Evolutionary conservation across 768 basidiomycete species (phyloP), one percentile per base, ranked within the genome.

Genomic region (Pleurotus cornucopiae): DNA sequence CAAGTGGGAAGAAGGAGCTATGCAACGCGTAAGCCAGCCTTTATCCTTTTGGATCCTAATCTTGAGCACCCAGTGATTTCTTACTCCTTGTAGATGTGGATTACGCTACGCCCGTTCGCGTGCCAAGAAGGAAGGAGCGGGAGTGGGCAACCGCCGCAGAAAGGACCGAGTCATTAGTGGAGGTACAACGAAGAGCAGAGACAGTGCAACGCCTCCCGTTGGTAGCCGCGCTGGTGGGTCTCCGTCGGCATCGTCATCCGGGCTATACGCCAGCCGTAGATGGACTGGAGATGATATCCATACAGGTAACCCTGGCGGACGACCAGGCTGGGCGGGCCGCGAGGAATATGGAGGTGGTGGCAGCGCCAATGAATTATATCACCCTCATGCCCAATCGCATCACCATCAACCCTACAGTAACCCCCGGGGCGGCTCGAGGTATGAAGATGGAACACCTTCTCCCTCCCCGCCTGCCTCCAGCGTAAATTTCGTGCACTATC

Each of bases 1-100:
- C 91, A 52, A 91, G 82, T 63, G 92, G 92, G 23, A 88, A 89
- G 70, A 94, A 94, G 71, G 91, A 94, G 68, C 77, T 94, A 23
- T 94, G 92, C 69, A 94, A 94, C 74, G 92, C 92, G 88, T 93
- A 72, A 76, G 89, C 80, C 25, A 44, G 58, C 53, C 40, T 54
- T 26, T 41, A 48, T 58, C 58, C 48, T 44, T 44, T 59, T 49
- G 45, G 11, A 55, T 54, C 16, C 39, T 58, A 41, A 54, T 45
- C 12, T 37, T 58, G 54, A 55, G 55, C 34, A 34, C 11, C 30
- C 9, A 34, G 9, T 34, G 9, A 34, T 9, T 6, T 11, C 30
- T 9, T 9, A 11, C 30, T 49, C 41, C 52, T 51, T 46, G 23
- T 60, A 91, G 89, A 44, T 94, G 91, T 67, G 91, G 91, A 20